phyloP scores from a whole-genome alignment of 1,284 basidiomycete species.

The Laetiporus sulphureus region DNA sequence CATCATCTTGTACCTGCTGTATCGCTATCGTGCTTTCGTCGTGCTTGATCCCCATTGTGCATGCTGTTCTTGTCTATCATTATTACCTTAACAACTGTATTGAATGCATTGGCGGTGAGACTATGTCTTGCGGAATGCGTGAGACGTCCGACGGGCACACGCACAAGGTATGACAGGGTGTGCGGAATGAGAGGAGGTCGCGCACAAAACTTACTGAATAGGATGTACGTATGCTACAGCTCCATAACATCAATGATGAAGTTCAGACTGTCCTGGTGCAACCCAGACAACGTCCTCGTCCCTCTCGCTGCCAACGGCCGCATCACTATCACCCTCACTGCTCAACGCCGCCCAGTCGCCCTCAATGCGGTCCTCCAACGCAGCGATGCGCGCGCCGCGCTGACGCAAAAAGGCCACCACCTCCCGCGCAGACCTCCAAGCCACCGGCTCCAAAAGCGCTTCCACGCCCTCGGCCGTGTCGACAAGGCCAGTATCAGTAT shows the following conservation, averaged over 20 bases:
- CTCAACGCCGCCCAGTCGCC: constrained; percentile 58
- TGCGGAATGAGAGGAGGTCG: too few species aligned
- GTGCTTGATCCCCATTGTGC: too few species aligned
- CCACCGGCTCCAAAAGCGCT: constrained; percentile 28
- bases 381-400: constrained; percentile 59
- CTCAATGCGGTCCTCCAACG: constrained; percentile 38
- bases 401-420: constrained; percentile 55
- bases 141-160: too few species aligned
- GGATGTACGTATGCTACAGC: not conserved
- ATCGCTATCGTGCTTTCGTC: not conserved
- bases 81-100: not conserved
- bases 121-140: too few species aligned
- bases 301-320: constrained; percentile 14
- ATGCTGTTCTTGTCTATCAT: too few species aligned
- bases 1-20: not conserved
- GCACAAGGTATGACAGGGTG: too few species aligned
- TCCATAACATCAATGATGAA: not conserved
- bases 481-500: constrained; percentile 14
- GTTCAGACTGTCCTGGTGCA: constrained; percentile 14
- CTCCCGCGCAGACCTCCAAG: constrained; percentile 56
- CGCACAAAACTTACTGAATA: too few species aligned
- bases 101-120: too few species aligned
- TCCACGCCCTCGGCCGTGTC: constrained; percentile 22
- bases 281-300: constrained; percentile 33
- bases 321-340: constrained; percentile 53